Percentiles rank a stretch among this genome's conserved stretches.
phyloP scores from a whole-genome alignment of 306 rosid genomes.

The Castanea sativa region DNA sequence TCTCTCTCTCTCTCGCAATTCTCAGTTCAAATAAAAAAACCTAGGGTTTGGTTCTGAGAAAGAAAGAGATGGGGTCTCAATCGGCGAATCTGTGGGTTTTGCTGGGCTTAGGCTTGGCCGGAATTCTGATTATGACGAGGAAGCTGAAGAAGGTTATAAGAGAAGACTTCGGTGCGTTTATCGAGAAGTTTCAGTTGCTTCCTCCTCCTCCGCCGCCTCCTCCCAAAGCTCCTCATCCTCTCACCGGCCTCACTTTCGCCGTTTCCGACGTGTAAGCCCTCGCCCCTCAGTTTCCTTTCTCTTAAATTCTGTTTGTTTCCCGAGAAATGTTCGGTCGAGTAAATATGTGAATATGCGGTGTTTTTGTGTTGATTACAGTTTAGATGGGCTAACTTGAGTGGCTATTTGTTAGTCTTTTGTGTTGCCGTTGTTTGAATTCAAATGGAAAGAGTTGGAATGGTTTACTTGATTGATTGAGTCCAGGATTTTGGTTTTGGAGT shows the following conservation, averaged over 20 bases:
- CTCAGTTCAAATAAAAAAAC: no score
- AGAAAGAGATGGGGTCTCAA: constrained; percentile 29
- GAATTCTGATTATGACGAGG: constrained; percentile 61
- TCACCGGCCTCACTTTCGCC: constrained; percentile 77
- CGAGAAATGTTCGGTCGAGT: not conserved
- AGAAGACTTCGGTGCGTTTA: constrained; percentile 86
- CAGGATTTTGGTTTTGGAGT: no score
- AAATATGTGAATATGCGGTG: not conserved
- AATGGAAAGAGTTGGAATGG: not conserved
- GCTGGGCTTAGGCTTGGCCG: constrained; percentile 85
- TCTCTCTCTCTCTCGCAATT: no score
- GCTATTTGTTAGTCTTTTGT: not conserved
- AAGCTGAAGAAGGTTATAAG: constrained; percentile 61
- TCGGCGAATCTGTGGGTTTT: constrained; percentile 82
- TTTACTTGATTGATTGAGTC: no score
- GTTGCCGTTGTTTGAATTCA: no score
- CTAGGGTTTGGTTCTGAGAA: no score
- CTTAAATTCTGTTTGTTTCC: not conserved
- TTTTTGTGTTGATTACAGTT: not conserved
- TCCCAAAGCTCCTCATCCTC: constrained; percentile 96
- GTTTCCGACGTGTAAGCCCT: constrained; percentile 74
- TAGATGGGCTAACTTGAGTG: not conserved
- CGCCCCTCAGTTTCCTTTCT: not conserved
- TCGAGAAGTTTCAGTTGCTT: constrained; percentile 57
- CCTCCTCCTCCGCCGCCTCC: constrained; percentile 99